phyloP scores from a whole-genome alignment of 495 filamentous ascomycete genomes.

The Hypoxylon rickii region DNA sequence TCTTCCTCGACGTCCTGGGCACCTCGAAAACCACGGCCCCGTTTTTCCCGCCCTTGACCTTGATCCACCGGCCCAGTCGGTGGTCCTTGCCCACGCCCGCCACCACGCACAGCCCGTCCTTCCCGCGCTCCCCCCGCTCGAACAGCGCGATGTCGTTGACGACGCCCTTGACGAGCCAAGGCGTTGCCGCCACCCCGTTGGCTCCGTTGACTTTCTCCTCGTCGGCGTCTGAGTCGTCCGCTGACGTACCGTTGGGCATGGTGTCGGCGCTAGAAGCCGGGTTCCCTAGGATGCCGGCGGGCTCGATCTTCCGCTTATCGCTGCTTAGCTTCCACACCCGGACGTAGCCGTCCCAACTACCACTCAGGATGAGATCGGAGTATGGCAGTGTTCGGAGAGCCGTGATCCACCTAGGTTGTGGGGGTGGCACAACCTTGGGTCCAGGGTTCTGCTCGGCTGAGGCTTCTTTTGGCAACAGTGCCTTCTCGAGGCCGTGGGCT shows the following conservation, averaged over 20 bases:
- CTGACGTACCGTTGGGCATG: constrained; percentile 14
- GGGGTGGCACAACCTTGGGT: constrained; percentile 57
- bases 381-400: constrained; percentile 84
- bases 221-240: constrained; percentile 9
- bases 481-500: constrained; percentile 81
- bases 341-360: constrained; percentile 91
- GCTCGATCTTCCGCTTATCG: constrained; percentile 79
- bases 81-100: constrained; percentile 86
- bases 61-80: constrained; percentile 75
- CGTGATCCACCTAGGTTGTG: constrained; percentile 86
- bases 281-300: constrained; percentile 67
- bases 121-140: constrained; percentile 70
- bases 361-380: constrained; percentile 83
- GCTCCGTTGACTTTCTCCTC: constrained; percentile 10
- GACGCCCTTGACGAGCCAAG: constrained; percentile 64
- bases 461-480: constrained; percentile 64
- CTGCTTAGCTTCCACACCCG: constrained; percentile 82
- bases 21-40: constrained; percentile 82
- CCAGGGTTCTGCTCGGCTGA: constrained; percentile 70
- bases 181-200: constrained; percentile 13
- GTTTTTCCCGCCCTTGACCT: constrained; percentile 67
- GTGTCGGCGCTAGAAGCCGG: not conserved
- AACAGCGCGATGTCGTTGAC: constrained; percentile 86
- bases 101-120: constrained; percentile 78
- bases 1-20: constrained; percentile 51